These are phyloP conservation scores for Diplotaxis tenuifolia DNA, from an alignment of 345 rosid species.

Conservation along the genomic window DNA sequence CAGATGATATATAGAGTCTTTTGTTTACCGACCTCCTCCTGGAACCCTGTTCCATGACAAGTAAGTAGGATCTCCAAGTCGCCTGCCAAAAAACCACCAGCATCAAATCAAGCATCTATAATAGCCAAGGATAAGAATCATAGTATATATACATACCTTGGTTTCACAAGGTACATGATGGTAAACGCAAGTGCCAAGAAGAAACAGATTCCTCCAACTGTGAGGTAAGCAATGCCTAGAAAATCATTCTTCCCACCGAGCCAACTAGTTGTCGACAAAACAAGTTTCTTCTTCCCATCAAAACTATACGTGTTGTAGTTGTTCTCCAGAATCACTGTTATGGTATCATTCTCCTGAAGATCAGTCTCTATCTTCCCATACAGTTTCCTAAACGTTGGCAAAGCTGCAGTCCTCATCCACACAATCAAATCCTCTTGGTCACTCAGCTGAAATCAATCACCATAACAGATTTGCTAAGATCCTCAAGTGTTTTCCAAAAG, in stretches of 20 bases:
- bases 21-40: constrained; percentile 43
- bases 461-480: background rate
- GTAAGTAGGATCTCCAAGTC: constrained; percentile 91
- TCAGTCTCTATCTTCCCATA: constrained; percentile 91
- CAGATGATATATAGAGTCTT: constrained; percentile 2
- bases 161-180: constrained; percentile 77
- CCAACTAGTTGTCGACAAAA: constrained; percentile 95
- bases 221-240: constrained; percentile 94
- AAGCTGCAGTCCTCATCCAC: constrained; percentile 99
- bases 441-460: constrained; percentile 76
- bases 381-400: constrained; percentile 95
- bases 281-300: constrained; percentile 88
- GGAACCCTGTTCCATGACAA: constrained; percentile 90
- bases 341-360: constrained; percentile 49
- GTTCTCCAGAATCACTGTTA: constrained; percentile 58
- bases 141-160: constrained; percentile 56
- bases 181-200: constrained; percentile 80
- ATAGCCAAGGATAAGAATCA: background rate
- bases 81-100: constrained; percentile 44
- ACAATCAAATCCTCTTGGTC: constrained; percentile 93
- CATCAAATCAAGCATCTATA: constrained; percentile 8
- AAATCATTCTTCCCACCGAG: constrained; percentile 98
- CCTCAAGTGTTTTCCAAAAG: constrained; percentile 12
- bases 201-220: constrained; percentile 87
- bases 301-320: constrained; percentile 92